Evolutionary conservation across 2,329 filamentous ascomycete species (phyloP), one percentile per base, ranked within the genome.

Genomic region (Colletotrichum tabaci): DNA sequence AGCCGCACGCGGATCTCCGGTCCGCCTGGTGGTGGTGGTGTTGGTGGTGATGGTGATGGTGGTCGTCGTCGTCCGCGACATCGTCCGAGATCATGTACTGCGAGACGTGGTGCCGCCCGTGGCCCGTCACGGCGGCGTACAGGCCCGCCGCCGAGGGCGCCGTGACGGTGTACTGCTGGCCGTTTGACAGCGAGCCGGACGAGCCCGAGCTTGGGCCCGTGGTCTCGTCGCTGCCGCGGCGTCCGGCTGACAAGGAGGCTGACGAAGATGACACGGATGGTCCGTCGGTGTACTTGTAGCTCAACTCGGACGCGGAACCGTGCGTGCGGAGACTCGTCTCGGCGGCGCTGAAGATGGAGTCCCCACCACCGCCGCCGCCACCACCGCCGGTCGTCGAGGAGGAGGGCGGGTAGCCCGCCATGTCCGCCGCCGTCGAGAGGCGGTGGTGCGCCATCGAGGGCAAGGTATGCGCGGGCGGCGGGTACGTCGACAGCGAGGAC

Each of bases 221-320:
- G 15, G 69, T 61, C 61, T 57, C 61, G 42, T 63, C 68, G 63
- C 67, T 65, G n/a, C 68, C 52, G 23, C 69, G 69, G 18, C 69
- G 64, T 15, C 68, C 58, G 23, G 49, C 16, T 0, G 56, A 46
- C 18, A 35, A 50, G 9, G 55, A 30, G 7, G 49, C 21, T 2
- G 67, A 68, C 21, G 56, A 53, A 7, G 42, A 57, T 7, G 55
- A 30, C 10, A 42, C 42, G 5, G 67, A 68, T 18, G 55, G 30
- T 12, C 46, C 26, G n/a, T 74, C 70, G 26, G 57, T 65, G 65
- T 75, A 75, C 26, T 73, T 67, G 46, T 75, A 75, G n/a, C 64
- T 66, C 18, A 73, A 16, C 8, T 75, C 74, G 13, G 62, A 62
- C 12, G 44, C 44, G 56, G 74, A 73, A n/a, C 61, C 58, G 15